These are phyloP conservation scores for Balakata baccata DNA, from an alignment of 345 rosid genomes.

Conservation along the genomic window DNA sequence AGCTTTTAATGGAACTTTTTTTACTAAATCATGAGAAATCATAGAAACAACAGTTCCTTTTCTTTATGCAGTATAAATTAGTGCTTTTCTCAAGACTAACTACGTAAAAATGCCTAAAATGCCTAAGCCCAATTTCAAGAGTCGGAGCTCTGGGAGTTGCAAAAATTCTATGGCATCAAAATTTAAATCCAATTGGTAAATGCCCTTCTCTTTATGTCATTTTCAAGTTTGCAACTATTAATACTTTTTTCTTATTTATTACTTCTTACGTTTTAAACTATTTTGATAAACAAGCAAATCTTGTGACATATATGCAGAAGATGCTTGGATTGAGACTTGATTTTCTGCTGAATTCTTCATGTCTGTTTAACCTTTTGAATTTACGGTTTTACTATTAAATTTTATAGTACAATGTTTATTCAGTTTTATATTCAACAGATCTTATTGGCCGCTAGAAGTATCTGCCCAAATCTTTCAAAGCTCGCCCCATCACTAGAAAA, in stretches of 20 bases:
- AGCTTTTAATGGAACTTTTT: not conserved
- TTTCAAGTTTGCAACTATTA: not conserved
- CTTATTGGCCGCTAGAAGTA: constrained; percentile 63
- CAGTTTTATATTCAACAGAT: constrained; percentile 43
- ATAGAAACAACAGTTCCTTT: not conserved
- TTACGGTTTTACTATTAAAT: not conserved
- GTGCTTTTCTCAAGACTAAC: not conserved
- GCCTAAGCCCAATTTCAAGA: not conserved
- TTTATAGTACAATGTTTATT: not conserved
- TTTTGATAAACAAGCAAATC: constrained; percentile 1
- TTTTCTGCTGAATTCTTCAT: not conserved
- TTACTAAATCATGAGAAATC: not conserved
- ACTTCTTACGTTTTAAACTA: not conserved
- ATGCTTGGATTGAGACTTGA: not conserved
- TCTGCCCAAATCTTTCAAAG: constrained; percentile 85
- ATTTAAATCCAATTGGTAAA: too few species aligned
- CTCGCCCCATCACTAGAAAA: constrained; percentile 93
- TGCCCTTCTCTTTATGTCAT: too few species aligned
- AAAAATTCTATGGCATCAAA: not conserved
- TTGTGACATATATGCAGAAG: not conserved
- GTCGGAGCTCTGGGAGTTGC: not conserved
- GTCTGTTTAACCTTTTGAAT: not conserved
- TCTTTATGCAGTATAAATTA: not conserved
- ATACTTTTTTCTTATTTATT: not conserved
- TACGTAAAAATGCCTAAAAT: not conserved